phyloP scores from a whole-genome alignment of 495 filamentous ascomycete species.

The Trichoderma gamsii region DNA sequence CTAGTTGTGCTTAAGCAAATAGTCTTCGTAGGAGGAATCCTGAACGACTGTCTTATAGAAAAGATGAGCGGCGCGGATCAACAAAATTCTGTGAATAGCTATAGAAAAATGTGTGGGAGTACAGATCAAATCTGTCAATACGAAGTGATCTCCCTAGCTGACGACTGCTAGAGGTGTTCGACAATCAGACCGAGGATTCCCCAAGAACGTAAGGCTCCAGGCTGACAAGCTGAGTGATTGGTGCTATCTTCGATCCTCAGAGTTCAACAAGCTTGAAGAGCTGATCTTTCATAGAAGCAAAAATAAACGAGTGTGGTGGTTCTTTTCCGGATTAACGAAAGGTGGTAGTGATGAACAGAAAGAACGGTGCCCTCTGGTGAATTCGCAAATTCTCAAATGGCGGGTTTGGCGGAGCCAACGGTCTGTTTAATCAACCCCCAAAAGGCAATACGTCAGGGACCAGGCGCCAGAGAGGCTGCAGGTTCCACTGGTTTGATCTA shows the following conservation, averaged over 20 bases:
- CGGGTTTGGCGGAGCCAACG: conserved; percentile 11
- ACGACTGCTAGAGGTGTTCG: neutral
- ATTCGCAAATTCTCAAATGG: conserved; percentile 15
- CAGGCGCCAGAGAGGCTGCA: conserved; percentile 2
- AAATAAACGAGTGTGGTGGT: neutral
- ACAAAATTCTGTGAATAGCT: neutral
- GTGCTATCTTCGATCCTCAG: neutral
- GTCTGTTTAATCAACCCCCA: neutral
- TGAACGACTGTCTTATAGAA: neutral
- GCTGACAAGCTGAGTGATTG: neutral
- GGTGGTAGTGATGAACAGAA: conserved; percentile 3
- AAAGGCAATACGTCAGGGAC: conserved; percentile 10
- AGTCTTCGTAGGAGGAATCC: neutral
- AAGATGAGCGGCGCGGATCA: neutral
- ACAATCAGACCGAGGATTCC: neutral
- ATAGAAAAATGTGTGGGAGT: neutral
- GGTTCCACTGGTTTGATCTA: conserved; percentile 8
- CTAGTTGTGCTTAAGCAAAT: neutral
- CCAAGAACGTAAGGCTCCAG: neutral
- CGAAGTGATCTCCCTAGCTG: neutral
- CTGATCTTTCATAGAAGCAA: neutral
- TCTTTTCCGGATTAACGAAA: conserved; percentile 13
- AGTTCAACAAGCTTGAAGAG: neutral
- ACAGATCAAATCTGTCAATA: neutral
- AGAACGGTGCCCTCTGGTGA: conserved; percentile 3